Evolutionary conservation across 2,329 filamentous ascomycete species (phyloP), one percentile per base, ranked within the genome.

Genomic region (Periconia digitata): DNA sequence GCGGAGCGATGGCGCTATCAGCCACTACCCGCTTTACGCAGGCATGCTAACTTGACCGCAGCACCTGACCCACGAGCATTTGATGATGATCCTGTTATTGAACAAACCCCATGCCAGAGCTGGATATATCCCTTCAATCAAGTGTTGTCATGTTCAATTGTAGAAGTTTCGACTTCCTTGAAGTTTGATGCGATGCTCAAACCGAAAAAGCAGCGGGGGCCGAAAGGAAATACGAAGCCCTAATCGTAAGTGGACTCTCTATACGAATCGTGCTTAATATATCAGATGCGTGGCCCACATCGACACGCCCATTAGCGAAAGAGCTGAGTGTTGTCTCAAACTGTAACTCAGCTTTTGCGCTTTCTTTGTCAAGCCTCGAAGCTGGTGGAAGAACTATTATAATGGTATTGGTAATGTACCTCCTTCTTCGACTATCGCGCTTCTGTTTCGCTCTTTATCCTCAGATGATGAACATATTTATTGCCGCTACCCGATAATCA

Each of bases 241-340:
- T 7, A 18, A 32, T 20, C 23, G 8, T 24, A 12, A 21, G n/a
- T 22, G 16, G 23, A 34, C 7, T 13, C 8, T 41, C 23, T 27
- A 20, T 41, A 39, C 41, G 41, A 47, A 51, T 47, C 22, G 44
- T 29, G 17, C 43, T 13, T 38, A 18, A 17, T 6, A 35, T 15
- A 22, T 13, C 8, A 34, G 18, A 23, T 23, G 41, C 29, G 45
- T 51, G 49, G 45, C 49, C 42, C 35, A 48, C 49, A 39, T 36
- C 5, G 43, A 42, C 38, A 39, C 45, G 44, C 44, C 44, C 42
- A 42, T 36, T 40, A 16, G 42, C 45, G 42, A 43, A n/a, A 20
- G 24, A 51, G 49, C 49, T 51, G 49, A 46, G 41, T 42, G 42
- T 39, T 13, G 23, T 43, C 36, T 47, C 45, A 41, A 39, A 22